Conservation (phyloP, 345 rosid genomes). For the Salix caprea region DNA sequence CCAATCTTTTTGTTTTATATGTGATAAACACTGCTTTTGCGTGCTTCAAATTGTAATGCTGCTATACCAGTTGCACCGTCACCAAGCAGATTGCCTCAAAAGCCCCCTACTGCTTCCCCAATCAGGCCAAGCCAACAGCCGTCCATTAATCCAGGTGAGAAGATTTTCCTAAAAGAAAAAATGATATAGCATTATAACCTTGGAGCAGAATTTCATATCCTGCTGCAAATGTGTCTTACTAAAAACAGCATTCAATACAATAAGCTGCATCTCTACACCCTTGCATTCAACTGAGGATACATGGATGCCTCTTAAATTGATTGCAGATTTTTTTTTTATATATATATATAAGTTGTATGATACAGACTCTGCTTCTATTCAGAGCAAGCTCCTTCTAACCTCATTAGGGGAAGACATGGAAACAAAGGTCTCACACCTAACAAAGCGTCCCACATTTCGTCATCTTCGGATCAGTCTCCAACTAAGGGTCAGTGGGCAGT, state of each 20-base stretch:
- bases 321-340: too few relatives aligned
- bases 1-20: background rate
- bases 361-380: conserved; percentile 29
- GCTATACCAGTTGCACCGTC: conserved; percentile 3
- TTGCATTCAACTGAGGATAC: background rate
- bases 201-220: too few relatives aligned
- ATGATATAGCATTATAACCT: too few relatives aligned
- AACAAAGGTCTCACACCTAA: conserved; percentile 16
- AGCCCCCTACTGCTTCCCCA: background rate
- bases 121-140: conserved; percentile 15
- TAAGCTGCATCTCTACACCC: background rate
- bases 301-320: background rate
- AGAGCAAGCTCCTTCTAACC: conserved; percentile 19
- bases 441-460: conserved; percentile 20
- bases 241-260: too few relatives aligned
- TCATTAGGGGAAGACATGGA: conserved; percentile 28
- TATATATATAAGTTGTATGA: background rate
- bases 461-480: conserved; percentile 21
- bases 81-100: conserved; percentile 3
- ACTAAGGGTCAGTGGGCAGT: conserved; percentile 26
- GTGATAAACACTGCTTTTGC: background rate
- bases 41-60: background rate
- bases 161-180: too few relatives aligned
- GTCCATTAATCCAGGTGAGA: conserved; percentile 19
- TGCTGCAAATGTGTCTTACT: too few relatives aligned